phyloP scores from a whole-genome alignment of 2,329 filamentous ascomycete species.

The Paraconiothyrium brasiliense region DNA sequence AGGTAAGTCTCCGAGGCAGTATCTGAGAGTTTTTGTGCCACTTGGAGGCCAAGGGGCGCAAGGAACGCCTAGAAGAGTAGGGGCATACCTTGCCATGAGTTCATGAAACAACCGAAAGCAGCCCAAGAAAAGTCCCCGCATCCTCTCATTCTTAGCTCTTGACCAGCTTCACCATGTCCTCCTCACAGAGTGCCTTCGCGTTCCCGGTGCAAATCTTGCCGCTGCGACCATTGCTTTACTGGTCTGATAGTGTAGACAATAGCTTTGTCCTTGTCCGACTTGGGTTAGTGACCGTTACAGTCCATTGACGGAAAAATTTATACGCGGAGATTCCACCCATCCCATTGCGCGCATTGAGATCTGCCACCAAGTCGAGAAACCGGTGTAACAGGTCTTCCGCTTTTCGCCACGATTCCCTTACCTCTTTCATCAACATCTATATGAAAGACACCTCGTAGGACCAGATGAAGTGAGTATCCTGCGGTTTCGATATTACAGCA shows the following conservation, averaged over 20 bases:
- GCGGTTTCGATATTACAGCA: neutral
- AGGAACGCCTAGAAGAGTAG: no score
- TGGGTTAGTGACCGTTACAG: neutral
- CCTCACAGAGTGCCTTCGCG: neutral
- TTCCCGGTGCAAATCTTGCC: neutral
- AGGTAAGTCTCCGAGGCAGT: no score
- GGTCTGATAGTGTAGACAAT: neutral
- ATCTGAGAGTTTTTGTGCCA: no score
- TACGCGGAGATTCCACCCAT: neutral
- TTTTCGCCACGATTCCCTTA: neutral
- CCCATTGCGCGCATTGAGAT: constrained; percentile 1
- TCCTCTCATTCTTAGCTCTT: neutral
- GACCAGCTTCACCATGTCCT: constrained; percentile 14
- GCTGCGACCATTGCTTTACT: neutral
- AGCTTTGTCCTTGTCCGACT: neutral
- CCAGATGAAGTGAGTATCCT: neutral
- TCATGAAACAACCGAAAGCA: no score
- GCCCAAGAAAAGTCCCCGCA: neutral
- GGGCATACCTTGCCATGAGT: no score
- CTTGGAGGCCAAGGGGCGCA: no score
- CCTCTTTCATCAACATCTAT: neutral
- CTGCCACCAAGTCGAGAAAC: neutral
- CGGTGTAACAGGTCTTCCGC: neutral
- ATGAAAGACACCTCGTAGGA: neutral
- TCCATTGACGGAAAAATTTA: neutral